Percentiles rank a stretch among this genome's conserved stretches.
Evolutionary conservation across 495 filamentous ascomycete genomes (phyloP).

Genomic region (Bryoglossum gracile): DNA sequence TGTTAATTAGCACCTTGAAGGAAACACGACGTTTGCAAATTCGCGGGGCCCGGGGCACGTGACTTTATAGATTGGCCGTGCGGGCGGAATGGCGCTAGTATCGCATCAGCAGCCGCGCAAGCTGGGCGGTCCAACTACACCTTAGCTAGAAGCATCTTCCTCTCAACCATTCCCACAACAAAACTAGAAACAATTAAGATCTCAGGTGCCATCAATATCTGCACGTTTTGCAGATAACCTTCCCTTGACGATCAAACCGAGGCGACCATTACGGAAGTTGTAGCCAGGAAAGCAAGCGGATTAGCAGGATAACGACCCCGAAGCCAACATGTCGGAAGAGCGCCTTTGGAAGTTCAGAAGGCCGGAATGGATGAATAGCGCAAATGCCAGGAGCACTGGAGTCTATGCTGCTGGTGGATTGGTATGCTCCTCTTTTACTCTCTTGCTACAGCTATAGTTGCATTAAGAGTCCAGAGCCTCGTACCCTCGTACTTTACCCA

Average conservation of each 20-base stretch:
- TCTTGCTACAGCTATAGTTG: too few species aligned
- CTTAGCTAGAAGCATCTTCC: background rate
- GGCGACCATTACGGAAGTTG: too few species aligned
- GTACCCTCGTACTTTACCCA: background rate
- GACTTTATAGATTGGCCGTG: too few species aligned
- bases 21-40: too few species aligned
- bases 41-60: too few species aligned
- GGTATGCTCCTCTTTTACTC: too few species aligned
- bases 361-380: slow-evolving; percentile 87
- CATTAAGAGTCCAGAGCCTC: too few species aligned
- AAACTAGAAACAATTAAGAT: background rate
- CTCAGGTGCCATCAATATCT: too few species aligned
- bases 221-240: too few species aligned
- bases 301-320: background rate
- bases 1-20: too few species aligned
- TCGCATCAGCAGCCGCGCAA: slow-evolving; percentile 13
- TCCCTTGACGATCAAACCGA: too few species aligned
- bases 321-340: slow-evolving; percentile 45
- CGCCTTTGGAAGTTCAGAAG: slow-evolving; percentile 72
- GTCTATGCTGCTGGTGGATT: slow-evolving; percentile 82
- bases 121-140: slow-evolving; percentile 10
- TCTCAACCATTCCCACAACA: background rate
- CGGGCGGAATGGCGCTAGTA: background rate
- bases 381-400: slow-evolving; percentile 70
- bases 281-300: background rate